Percentiles rank a stretch among this genome's conserved stretches.
These are phyloP conservation scores for Plantago lanceolata DNA, from an alignment of 305 asterid genomes.

Conservation along the genomic window DNA sequence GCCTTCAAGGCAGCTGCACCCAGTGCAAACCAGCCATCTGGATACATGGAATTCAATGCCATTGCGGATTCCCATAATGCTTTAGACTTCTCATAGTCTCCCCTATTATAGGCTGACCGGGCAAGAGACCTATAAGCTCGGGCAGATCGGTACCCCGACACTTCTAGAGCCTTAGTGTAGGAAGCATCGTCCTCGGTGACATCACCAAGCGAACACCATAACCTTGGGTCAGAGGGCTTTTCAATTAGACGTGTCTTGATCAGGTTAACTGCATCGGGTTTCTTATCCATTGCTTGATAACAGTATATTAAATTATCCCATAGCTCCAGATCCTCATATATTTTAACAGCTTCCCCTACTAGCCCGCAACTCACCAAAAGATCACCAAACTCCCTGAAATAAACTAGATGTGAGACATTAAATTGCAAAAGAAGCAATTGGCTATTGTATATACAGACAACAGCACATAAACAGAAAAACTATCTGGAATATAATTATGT, in stretches of 20 bases:
- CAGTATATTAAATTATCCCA: slow-evolving; percentile 93
- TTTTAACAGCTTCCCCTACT: slow-evolving; percentile 81
- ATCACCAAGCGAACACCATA: slow-evolving; percentile 98
- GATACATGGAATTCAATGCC: slow-evolving; percentile 78
- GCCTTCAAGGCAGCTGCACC: slow-evolving; percentile 94
- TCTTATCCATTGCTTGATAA: slow-evolving; percentile 81
- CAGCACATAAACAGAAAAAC: slow-evolving; percentile 17
- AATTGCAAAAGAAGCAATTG: slow-evolving; percentile 20
- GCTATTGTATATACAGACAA: slow-evolving; percentile 13
- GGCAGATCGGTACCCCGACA: slow-evolving; percentile 71
- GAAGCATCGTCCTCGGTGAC: slow-evolving; percentile 66
- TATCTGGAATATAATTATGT: slow-evolving; percentile 13
- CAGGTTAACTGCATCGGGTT: slow-evolving; percentile 90
- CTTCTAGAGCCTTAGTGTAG: slow-evolving; percentile 82
- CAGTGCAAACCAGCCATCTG: slow-evolving; percentile 96
- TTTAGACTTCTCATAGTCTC: slow-evolving; percentile 74
- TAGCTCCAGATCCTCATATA: slow-evolving; percentile 88
- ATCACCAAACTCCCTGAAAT: slow-evolving; percentile 76
- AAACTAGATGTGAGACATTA: slow-evolving; percentile 14
- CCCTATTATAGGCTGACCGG: slow-evolving; percentile 80
- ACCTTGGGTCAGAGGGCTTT: slow-evolving; percentile 71
- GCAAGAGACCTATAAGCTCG: slow-evolving; percentile 90
- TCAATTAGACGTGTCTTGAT: slow-evolving; percentile 54
- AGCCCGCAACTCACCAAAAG: slow-evolving; percentile 87
- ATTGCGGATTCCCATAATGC: slow-evolving; percentile 85